A percentile compares a stretch with the other conserved stretches of the same genome.
Conservation (phyloP, 805 yeast species). For the Candida ortonii region DNA sequence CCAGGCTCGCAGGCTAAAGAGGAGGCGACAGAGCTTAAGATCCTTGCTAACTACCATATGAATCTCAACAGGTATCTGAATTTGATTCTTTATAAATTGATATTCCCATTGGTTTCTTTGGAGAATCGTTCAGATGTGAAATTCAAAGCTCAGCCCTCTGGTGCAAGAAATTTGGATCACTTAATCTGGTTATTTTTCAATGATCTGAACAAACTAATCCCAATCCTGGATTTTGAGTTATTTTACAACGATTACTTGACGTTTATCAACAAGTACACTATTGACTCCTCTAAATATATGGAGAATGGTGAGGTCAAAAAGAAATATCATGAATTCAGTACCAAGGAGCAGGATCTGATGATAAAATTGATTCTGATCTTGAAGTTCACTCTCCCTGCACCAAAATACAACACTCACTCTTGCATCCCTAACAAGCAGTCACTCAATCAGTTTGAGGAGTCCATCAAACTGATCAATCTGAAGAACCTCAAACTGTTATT, state of each 20-base stretch:
- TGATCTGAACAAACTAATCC: slow-evolving; percentile 51
- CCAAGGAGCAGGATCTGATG: slow-evolving; percentile 37
- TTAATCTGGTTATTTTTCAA: slow-evolving; percentile 48
- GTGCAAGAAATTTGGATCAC: slow-evolving; percentile 40
- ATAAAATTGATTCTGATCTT: slow-evolving; percentile 52
- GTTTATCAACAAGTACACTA: slow-evolving; percentile 39
- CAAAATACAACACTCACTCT: slow-evolving; percentile 22
- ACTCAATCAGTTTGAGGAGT: slow-evolving; percentile 30
- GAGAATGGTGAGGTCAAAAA: slow-evolving; percentile 42
- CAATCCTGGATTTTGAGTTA: slow-evolving; percentile 50
- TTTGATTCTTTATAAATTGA: slow-evolving; percentile 32
- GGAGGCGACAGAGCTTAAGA: slow-evolving; percentile 17
- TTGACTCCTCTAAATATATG: slow-evolving; percentile 33
- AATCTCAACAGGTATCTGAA: slow-evolving; percentile 35
- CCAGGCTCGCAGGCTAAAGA: too few relatives aligned
- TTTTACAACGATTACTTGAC: slow-evolving; percentile 54
- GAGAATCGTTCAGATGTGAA: slow-evolving; percentile 7
- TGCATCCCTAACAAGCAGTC: slow-evolving; percentile 30
- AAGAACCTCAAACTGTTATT: slow-evolving; percentile 42
- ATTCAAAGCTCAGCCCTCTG: slow-evolving; percentile 1
- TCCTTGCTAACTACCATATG: slow-evolving; percentile 34
- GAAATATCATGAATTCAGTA: slow-evolving; percentile 32
- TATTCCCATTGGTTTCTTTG: slow-evolving; percentile 30
- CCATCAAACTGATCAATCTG: slow-evolving; percentile 33
- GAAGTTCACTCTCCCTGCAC: slow-evolving; percentile 46